Conservation (phyloP, 208 protist genomes). For the Herpetomonas tarakana region DNA sequence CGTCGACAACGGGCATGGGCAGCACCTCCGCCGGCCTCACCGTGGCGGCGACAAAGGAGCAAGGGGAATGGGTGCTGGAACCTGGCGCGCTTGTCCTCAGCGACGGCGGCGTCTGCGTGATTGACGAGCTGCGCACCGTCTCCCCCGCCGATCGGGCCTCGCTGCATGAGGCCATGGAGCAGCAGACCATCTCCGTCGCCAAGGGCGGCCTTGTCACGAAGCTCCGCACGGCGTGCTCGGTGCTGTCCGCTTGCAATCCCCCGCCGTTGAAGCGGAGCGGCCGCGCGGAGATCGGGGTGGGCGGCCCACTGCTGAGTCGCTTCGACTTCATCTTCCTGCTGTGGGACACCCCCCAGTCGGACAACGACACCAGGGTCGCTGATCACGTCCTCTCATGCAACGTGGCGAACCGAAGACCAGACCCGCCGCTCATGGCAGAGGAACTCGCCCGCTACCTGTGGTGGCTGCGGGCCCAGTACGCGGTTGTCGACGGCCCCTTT, state of each 20-base stretch:
- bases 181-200: conserved; percentile 96
- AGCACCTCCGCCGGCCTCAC: conserved; percentile 92
- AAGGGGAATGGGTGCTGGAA: conserved; percentile 94
- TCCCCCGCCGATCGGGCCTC: conserved; percentile 90
- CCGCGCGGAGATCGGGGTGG: conserved; percentile 90
- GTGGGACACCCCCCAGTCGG: conserved; percentile 82
- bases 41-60: conserved; percentile 84
- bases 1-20: conserved; percentile 89
- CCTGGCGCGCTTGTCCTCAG: conserved; percentile 96
- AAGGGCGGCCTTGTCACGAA: conserved; percentile 97
- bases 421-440: conserved; percentile 39
- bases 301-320: conserved; percentile 92
- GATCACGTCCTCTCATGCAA: conserved; percentile 78
- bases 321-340: conserved; percentile 98
- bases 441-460: conserved; percentile 71
- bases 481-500: conserved; percentile 52
- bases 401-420: conserved; percentile 23
- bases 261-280: conserved; percentile 48
- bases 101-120: conserved; percentile 97
- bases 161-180: conserved; percentile 99
- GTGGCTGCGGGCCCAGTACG: conserved; percentile 78
- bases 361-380: conserved; percentile 86
- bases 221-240: conserved; percentile 91
- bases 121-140: conserved; percentile 98
- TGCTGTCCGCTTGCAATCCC: conserved; percentile 97